Evolutionary conservation across 2,329 filamentous ascomycete genomes (phyloP).

Genomic region (Talaromyces pinophilus): DNA sequence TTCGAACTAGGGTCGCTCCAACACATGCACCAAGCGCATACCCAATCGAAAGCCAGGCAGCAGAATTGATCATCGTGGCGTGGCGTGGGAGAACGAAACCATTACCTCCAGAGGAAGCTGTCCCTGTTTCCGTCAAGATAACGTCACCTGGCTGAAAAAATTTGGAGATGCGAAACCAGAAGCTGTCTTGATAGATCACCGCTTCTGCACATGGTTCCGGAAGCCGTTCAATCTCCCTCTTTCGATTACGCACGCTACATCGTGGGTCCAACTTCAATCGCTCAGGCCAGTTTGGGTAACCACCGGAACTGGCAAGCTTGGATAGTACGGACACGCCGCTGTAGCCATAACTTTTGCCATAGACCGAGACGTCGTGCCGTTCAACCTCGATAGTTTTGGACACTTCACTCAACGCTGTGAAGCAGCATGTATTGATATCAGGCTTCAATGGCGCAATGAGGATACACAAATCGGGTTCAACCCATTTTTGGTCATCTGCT

Average conservation of each 20-base stretch:
- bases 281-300: not conserved
- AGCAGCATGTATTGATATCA: constrained; percentile 2
- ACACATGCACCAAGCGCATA: constrained; percentile 64
- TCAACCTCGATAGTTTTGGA: not conserved
- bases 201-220: not conserved
- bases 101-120: not conserved
- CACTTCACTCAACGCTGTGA: not conserved
- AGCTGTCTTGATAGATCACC: not conserved
- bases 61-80: constrained; percentile 73
- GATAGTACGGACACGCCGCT: not conserved
- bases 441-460: not conserved
- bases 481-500: not conserved
- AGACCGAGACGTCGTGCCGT: not conserved
- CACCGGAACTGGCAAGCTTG: not conserved
- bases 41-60: constrained; percentile 70
- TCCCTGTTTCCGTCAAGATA: constrained; percentile 11
- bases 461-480: not conserved
- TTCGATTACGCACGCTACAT: not conserved
- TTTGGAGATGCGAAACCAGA: not conserved
- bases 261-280: not conserved
- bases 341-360: not conserved
- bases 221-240: not conserved
- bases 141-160: not conserved
- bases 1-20: constrained; percentile 68
- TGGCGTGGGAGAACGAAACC: not conserved